A percentile compares a stretch with the other conserved stretches of the same genome.
Conservation (phyloP, 257 asterid species). For the Przewalskia tangutica region DNA sequence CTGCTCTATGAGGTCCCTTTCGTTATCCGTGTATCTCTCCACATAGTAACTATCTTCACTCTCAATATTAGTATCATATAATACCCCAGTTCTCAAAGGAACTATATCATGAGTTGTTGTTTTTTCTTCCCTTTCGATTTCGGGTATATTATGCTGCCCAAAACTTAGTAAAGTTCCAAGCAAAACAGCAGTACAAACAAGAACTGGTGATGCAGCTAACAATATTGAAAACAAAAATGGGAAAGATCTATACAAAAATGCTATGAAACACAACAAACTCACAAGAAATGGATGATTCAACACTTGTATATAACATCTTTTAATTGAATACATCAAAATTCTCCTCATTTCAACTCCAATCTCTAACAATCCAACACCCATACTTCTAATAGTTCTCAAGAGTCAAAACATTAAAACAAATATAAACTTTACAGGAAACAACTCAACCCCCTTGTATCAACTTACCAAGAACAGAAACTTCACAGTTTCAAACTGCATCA, state of each 20-base stretch:
- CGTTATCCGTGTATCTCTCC: conserved; percentile 32
- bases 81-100: conserved; percentile 28
- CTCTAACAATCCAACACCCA: conserved; percentile 41
- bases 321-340: conserved; percentile 36
- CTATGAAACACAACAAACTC: conserved; percentile 55
- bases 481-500: conserved; percentile 9
- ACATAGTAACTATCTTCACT: conserved; percentile 35
- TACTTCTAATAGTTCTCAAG: conserved; percentile 19
- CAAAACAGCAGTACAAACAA: conserved; percentile 80
- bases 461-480: neutral
- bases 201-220: conserved; percentile 71
- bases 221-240: conserved; percentile 67
- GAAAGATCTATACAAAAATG: conserved; percentile 51
- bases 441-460: conserved; percentile 31
- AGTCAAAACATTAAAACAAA: conserved; percentile 28
- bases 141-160: conserved; percentile 72
- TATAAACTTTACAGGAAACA: conserved; percentile 15
- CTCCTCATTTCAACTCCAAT: conserved; percentile 49
- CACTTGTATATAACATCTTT: conserved; percentile 42
- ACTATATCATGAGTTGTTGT: conserved; percentile 26
- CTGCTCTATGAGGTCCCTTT: conserved; percentile 16
- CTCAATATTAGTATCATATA: conserved; percentile 31
- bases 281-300: conserved; percentile 69
- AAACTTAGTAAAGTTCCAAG: conserved; percentile 81
- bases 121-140: conserved; percentile 54